These are phyloP conservation scores for Coelastrella sp. DNA, from an alignment of 139 green algal species.

Conservation along the genomic window DNA sequence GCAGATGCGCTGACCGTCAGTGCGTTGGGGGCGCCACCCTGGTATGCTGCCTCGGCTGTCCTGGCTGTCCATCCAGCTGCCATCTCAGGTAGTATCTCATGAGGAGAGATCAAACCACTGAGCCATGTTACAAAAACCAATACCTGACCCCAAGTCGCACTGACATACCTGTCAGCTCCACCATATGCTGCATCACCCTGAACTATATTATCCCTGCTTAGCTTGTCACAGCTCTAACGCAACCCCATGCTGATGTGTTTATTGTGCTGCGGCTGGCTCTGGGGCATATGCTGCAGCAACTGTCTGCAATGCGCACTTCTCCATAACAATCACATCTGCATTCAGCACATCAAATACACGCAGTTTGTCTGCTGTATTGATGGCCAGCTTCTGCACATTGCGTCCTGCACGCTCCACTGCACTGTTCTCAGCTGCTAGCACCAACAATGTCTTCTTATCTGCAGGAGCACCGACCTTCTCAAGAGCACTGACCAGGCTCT, in stretches of 20 bases:
- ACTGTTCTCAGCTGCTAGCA: constrained; percentile 74
- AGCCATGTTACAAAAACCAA: too few relatives aligned
- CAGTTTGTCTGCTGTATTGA: constrained; percentile 66
- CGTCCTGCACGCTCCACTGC: constrained; percentile 73
- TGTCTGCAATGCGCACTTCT: constrained; percentile 78
- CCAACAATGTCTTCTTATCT: constrained; percentile 77
- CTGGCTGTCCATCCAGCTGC: too few relatives aligned
- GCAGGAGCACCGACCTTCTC: constrained; percentile 70
- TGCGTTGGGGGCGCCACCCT: too few relatives aligned
- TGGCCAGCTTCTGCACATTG: constrained; percentile 70
- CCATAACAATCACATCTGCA: constrained; percentile 94
- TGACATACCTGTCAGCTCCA: too few relatives aligned
- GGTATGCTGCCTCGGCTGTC: too few relatives aligned
- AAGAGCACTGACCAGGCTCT: constrained; percentile 80
- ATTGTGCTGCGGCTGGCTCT: background rate
- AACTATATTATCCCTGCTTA: too few relatives aligned
- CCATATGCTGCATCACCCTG: too few relatives aligned
- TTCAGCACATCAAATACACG: constrained; percentile 95
- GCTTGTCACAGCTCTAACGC: too few relatives aligned
- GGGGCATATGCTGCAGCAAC: constrained; percentile 25
- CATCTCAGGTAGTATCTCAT: too few relatives aligned
- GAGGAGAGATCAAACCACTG: too few relatives aligned
- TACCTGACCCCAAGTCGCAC: too few relatives aligned
- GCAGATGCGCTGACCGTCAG: too few relatives aligned
- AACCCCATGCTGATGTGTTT: background rate